Conservation (phyloP, 2,329 filamentous ascomycete species). For the Exophiala dermatitidis region DNA sequence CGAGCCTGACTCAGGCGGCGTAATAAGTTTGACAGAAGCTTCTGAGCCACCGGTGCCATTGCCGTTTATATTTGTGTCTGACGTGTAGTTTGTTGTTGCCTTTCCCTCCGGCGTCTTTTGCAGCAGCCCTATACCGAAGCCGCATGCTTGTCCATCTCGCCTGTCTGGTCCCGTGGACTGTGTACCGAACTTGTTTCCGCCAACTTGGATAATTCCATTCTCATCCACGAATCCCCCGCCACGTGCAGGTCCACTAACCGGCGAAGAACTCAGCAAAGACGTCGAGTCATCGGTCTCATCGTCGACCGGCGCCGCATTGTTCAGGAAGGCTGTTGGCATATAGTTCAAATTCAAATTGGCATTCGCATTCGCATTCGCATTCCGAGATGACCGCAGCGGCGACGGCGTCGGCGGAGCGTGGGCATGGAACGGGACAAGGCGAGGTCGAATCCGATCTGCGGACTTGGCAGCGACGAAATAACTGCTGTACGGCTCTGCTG, state of each 20-base stretch:
- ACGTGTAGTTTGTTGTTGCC: neutral
- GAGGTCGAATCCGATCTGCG: conserved; percentile 34
- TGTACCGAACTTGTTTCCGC: neutral
- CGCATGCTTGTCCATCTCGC: neutral
- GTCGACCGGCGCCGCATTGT: no score
- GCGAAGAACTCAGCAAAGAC: conserved; percentile 10
- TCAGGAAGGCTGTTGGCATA: conserved; percentile 8
- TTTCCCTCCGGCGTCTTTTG: conserved; percentile 5
- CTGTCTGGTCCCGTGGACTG: neutral
- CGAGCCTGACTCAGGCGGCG: conserved; percentile 12
- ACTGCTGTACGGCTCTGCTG: neutral
- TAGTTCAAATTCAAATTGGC: conserved; percentile 12
- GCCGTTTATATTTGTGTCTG: neutral
- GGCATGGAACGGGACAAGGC: conserved; percentile 31
- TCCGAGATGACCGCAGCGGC: conserved; percentile 23
- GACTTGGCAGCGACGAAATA: conserved; percentile 6
- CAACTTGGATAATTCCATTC: neutral
- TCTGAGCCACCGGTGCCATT: neutral
- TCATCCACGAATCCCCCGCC: neutral
- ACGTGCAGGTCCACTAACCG: neutral
- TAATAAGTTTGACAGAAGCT: neutral
- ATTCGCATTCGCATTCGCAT: conserved; percentile 12
- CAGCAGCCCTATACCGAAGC: neutral
- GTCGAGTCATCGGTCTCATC: neutral
- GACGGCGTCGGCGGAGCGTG: conserved; percentile 18